Evolutionary conservation across 164 flowering plant genomes (phyloP).

Genomic region (Tinospora cordifolia): DNA sequence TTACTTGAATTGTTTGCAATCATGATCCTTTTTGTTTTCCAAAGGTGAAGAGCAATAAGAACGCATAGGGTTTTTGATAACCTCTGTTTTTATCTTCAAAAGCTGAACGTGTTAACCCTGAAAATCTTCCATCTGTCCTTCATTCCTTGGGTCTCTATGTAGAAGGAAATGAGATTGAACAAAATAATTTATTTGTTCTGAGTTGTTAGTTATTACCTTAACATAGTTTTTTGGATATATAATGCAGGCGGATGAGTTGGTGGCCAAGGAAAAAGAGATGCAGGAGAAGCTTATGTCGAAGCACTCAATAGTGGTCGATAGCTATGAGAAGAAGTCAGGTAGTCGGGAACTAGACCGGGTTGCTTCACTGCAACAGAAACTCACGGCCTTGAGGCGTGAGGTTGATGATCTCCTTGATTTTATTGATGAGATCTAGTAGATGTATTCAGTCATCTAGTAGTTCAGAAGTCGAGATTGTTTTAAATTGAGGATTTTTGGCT

Average conservation of each 20-base stretch:
- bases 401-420: slow-evolving; percentile 75
- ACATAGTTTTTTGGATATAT: background rate
- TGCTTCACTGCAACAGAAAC: slow-evolving; percentile 61
- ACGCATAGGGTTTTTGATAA: background rate
- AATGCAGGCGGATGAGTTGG: slow-evolving; percentile 69
- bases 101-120: background rate
- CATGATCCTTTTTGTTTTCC: too few relatives aligned
- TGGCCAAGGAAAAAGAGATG: slow-evolving; percentile 72
- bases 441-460: background rate
- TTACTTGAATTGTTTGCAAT: too few relatives aligned
- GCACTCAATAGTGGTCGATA: slow-evolving; percentile 70
- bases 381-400: slow-evolving; percentile 61
- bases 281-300: slow-evolving; percentile 73
- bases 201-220: background rate
- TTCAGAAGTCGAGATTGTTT: background rate
- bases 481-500: slow-evolving; percentile 7
- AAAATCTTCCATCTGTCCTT: background rate
- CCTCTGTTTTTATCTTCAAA: background rate
- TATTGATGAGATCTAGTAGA: slow-evolving; percentile 54
- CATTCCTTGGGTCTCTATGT: background rate
- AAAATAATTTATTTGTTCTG: background rate
- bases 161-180: background rate
- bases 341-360: slow-evolving; percentile 65
- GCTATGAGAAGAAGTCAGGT: slow-evolving; percentile 66
- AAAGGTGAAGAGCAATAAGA: background rate